Conservation (phyloP, 2,329 filamentous ascomycete genomes). For the Byssoonygena ceratinophila region DNA sequence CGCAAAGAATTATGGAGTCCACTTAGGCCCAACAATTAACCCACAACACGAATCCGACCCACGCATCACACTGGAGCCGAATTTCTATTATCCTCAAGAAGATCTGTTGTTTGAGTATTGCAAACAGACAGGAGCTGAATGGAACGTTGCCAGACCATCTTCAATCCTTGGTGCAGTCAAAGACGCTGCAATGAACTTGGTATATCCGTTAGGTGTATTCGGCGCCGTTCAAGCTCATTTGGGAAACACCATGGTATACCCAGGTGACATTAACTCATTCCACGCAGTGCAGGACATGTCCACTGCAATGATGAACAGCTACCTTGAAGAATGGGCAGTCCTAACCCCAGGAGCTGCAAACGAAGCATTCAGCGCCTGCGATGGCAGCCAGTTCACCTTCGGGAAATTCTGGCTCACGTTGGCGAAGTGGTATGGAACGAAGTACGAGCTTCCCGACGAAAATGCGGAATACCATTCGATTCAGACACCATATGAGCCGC, state of each 20-base stretch:
- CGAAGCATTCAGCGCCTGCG: constrained; percentile 24
- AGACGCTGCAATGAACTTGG: constrained; percentile 22
- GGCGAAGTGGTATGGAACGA: constrained; percentile 22
- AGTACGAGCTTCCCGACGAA: constrained; percentile 17
- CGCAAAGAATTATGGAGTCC: constrained; percentile 21
- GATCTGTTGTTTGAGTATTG: constrained; percentile 20
- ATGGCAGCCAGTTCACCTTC: constrained; percentile 21
- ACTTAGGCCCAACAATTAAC: constrained; percentile 19
- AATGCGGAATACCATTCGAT: constrained; percentile 12
- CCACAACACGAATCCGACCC: constrained; percentile 23
- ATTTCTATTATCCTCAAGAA: constrained; percentile 25
- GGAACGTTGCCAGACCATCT: constrained; percentile 22
- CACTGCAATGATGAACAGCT: constrained; percentile 20
- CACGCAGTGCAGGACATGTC: constrained; percentile 18
- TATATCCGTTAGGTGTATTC: constrained; percentile 20
- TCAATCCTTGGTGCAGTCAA: constrained; percentile 22
- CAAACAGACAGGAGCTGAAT: constrained; percentile 17
- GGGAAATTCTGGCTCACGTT: constrained; percentile 22
- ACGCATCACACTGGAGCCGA: constrained; percentile 19
- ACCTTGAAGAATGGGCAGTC: constrained; percentile 25
- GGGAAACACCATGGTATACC: constrained; percentile 18
- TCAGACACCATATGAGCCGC: constrained; percentile 12
- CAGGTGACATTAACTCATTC: constrained; percentile 19
- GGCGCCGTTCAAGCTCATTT: constrained; percentile 20
- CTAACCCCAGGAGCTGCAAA: constrained; percentile 19